Evolutionary conservation across 192 early-diverging fungal genomes (phyloP).

Genomic region (Backusella parvicylindrica): DNA sequence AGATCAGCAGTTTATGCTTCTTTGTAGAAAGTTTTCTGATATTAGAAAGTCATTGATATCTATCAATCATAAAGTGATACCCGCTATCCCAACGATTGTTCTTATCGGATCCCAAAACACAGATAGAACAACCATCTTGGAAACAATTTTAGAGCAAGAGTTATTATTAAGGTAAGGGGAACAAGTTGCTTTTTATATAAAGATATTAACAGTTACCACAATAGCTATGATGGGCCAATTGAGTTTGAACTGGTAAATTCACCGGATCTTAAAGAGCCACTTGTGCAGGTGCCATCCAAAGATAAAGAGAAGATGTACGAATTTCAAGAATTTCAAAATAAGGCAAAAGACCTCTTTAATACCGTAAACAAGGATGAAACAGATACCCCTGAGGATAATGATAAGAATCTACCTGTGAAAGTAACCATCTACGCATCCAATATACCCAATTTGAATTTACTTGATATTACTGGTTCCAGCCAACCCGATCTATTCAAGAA

Average conservation of each 20-base stretch:
- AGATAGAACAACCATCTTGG: constrained; percentile 79
- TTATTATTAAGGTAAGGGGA: constrained; percentile 69
- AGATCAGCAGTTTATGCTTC: constrained; percentile 74
- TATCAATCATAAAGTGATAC: constrained; percentile 69
- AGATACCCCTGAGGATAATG: constrained; percentile 76
- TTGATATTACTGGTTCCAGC: constrained; percentile 82
- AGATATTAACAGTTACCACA: constrained; percentile 12
- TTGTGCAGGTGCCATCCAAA: constrained; percentile 78
- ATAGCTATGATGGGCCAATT: constrained; percentile 80
- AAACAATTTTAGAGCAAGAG: constrained; percentile 81
- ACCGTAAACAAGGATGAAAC: constrained; percentile 87
- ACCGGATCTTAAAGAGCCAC: constrained; percentile 66
- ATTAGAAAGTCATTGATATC: constrained; percentile 89
- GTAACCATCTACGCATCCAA: constrained; percentile 78
- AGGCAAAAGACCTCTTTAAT: constrained; percentile 64
- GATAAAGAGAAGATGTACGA: constrained; percentile 90
- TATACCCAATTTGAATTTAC: constrained; percentile 77
- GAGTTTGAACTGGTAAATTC: constrained; percentile 81
- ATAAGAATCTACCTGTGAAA: constrained; percentile 72
- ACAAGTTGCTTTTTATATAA: neutral
- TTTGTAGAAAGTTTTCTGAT: constrained; percentile 93
- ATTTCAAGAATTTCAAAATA: constrained; percentile 86
- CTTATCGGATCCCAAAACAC: constrained; percentile 82
- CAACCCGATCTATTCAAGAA: constrained; percentile 79
- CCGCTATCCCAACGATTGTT: constrained; percentile 87